Percentiles rank a stretch among this genome's conserved stretches.
Evolutionary conservation across 768 basidiomycete species (phyloP).

Genomic region (Boletus tylopilopsis): DNA sequence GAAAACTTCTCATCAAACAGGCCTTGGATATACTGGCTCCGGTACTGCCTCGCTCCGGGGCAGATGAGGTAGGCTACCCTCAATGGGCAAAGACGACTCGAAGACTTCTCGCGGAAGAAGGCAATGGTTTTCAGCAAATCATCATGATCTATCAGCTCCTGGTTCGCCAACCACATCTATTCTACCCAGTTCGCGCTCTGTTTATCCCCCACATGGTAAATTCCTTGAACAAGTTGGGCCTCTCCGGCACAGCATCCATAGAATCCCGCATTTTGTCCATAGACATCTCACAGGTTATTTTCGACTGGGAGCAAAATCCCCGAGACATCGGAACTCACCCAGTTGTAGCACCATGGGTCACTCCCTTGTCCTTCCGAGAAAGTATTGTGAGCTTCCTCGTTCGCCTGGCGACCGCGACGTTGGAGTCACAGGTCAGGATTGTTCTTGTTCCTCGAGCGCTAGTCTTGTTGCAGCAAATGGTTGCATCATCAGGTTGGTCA

Average conservation of each 20-base stretch:
- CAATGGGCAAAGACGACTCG: constrained; percentile 87
- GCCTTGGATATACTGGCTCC: constrained; percentile 86
- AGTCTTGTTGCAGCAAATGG: constrained; percentile 67
- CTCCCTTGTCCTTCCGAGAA: constrained; percentile 79
- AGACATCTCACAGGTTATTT: constrained; percentile 88
- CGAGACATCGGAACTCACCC: constrained; percentile 27
- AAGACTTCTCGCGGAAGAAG: constrained; percentile 85
- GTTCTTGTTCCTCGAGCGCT: constrained; percentile 62
- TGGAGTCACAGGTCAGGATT: constrained; percentile 39
- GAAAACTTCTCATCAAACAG: constrained; percentile 70
- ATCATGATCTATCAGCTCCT: constrained; percentile 89
- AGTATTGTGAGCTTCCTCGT: constrained; percentile 94
- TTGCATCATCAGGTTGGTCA: constrained; percentile 81
- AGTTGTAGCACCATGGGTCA: constrained; percentile 53
- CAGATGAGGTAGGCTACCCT: constrained; percentile 55
- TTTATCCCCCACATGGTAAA: constrained; percentile 94
- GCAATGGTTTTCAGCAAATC: constrained; percentile 61
- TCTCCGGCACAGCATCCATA: constrained; percentile 60
- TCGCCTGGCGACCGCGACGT: constrained; percentile 73
- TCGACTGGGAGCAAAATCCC: constrained; percentile 84
- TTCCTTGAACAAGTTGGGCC: constrained; percentile 84
- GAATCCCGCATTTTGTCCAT: constrained; percentile 87
- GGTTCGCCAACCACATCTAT: constrained; percentile 84
- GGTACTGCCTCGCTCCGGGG: constrained; percentile 63
- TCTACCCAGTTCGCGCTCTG: constrained; percentile 88